These are phyloP conservation scores for Ustulina deusta DNA, from an alignment of 2,329 filamentous ascomycete species.

Conservation along the genomic window DNA sequence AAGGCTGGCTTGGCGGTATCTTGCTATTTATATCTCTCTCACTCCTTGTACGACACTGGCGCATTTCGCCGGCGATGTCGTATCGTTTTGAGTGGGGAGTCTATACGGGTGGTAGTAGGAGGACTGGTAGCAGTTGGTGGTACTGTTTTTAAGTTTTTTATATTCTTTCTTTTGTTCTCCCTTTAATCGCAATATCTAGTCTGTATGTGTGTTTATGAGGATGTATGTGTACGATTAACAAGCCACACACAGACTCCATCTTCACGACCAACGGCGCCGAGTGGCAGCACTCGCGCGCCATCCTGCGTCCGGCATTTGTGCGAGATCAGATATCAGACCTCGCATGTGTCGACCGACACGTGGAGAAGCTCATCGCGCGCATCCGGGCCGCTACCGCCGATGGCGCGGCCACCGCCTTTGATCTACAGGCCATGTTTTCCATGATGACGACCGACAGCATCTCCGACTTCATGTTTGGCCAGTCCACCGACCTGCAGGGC, in stretches of 20 bases:
- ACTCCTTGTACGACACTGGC: background rate
- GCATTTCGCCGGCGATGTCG: too few species aligned
- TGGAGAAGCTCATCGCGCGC: slow-evolving; percentile 68
- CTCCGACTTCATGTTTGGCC: slow-evolving; percentile 72
- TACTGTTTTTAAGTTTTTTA: too few species aligned
- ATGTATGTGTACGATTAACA: background rate
- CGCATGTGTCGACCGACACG: slow-evolving; percentile 76
- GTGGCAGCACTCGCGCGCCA: slow-evolving; percentile 65
- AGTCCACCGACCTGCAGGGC: slow-evolving; percentile 57
- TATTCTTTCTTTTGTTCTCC: background rate
- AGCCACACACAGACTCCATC: slow-evolving; percentile 55
- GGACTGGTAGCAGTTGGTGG: too few species aligned
- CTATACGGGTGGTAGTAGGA: too few species aligned
- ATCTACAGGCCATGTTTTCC: slow-evolving; percentile 73
- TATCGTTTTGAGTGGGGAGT: too few species aligned
- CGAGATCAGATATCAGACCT: slow-evolving; percentile 73
- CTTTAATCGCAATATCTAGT: background rate
- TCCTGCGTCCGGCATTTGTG: slow-evolving; percentile 67
- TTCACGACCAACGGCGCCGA: slow-evolving; percentile 65
- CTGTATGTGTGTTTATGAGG: background rate
- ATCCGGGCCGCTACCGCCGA: slow-evolving; percentile 62
- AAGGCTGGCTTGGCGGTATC: background rate
- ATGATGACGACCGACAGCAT: slow-evolving; percentile 74
- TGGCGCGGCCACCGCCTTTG: slow-evolving; percentile 60
- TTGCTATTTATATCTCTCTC: background rate